Conservation (phyloP, 768 basidiomycete genomes). For the Kwoniella europaea region DNA sequence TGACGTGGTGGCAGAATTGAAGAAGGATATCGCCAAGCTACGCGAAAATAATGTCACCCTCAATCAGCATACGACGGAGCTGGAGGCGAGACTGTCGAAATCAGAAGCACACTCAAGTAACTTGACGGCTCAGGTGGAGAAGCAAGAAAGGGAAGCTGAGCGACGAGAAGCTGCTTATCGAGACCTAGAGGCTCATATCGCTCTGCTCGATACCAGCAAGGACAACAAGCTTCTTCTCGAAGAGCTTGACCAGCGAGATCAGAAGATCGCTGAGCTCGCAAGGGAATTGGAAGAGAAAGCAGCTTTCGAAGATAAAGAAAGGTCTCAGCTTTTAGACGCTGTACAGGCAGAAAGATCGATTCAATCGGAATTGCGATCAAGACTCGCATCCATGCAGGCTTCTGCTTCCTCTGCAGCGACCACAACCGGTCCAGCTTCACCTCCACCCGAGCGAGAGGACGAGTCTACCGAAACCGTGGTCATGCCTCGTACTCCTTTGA, state of each 20-base stretch:
- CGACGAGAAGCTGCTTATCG: conserved; percentile 74
- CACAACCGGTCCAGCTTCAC: conserved; percentile 4
- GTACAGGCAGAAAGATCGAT: conserved; percentile 25
- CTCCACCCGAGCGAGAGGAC: background rate
- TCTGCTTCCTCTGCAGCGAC: conserved; percentile 4
- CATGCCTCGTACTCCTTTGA: conserved; percentile 8
- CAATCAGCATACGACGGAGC: conserved; percentile 77
- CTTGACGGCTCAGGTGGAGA: conserved; percentile 74
- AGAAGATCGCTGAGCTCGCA: conserved; percentile 75
- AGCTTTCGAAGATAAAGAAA: conserved; percentile 65
- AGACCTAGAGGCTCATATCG: conserved; percentile 72
- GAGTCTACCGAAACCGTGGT: background rate
- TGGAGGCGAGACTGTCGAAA: conserved; percentile 75
- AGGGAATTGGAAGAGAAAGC: conserved; percentile 83
- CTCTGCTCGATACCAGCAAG: conserved; percentile 64
- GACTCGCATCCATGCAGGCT: conserved; percentile 5
- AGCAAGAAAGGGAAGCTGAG: conserved; percentile 76
- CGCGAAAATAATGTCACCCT: conserved; percentile 77
- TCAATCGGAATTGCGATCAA: conserved; percentile 26
- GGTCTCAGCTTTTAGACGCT: conserved; percentile 61
- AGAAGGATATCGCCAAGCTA: conserved; percentile 77
- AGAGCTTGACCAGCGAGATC: conserved; percentile 83
- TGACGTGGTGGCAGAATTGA: conserved; percentile 79
- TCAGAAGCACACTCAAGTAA: conserved; percentile 61
- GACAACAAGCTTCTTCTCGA: conserved; percentile 73